Percentiles rank a stretch among this genome's conserved stretches.
These are phyloP conservation scores for Stephania yunnanensis DNA, from an alignment of 164 flowering plant species.

Conservation along the genomic window DNA sequence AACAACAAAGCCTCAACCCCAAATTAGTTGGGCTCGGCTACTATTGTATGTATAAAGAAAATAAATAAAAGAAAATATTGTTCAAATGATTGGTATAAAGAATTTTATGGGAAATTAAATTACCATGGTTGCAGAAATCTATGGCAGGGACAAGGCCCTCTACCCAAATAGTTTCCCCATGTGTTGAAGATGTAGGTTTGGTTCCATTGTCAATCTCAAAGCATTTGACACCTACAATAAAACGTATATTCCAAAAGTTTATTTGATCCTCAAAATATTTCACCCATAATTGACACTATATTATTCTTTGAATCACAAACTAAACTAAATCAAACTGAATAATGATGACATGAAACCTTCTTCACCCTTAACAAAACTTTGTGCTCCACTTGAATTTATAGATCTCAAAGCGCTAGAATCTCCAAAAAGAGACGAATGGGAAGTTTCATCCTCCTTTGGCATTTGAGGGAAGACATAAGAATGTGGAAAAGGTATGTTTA, in stretches of 20 bases:
- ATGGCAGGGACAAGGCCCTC: constrained; percentile 98
- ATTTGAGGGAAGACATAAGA: constrained; percentile 65
- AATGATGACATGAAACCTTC: constrained; percentile 30
- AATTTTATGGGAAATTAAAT: not conserved
- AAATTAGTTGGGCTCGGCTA: no score
- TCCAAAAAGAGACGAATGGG: constrained; percentile 12
- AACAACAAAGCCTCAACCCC: no score
- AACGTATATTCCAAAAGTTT: not conserved
- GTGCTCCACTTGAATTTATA: constrained; percentile 24
- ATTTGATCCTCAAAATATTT: constrained; percentile 1
- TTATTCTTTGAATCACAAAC: not conserved
- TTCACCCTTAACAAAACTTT: constrained; percentile 18
- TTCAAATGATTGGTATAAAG: not conserved
- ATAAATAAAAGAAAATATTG: no score
- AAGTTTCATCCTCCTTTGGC: constrained; percentile 28
- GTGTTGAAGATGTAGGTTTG: constrained; percentile 25
- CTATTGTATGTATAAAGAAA: no score
- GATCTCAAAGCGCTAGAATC: constrained; percentile 17
- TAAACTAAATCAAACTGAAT: not conserved
- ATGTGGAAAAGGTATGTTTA: constrained; percentile 81
- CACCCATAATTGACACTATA: not conserved
- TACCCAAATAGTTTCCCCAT: constrained; percentile 69
- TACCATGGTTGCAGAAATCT: constrained; percentile 99
- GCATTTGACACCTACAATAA: constrained; percentile 16
- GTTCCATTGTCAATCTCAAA: constrained; percentile 16